Base-by-base conservation (phyloP, 2,329 filamentous ascomycete genomes). In the Fusarium nodosum region DNA sequence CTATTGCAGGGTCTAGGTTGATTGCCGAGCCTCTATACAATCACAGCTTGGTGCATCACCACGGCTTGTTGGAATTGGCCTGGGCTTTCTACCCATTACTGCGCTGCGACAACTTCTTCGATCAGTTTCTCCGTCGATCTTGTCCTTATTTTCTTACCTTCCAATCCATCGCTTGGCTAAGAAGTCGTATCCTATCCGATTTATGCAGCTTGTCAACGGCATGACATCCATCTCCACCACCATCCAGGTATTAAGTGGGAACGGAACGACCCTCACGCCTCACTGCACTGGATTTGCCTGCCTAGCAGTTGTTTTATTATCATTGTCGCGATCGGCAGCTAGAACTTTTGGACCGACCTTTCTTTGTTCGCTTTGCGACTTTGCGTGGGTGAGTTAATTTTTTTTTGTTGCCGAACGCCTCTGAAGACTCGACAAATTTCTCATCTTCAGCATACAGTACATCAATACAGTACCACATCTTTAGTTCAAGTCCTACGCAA, bases 291-390 rank as follows among this genome's bases (percentile, higher is more conserved):
- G 30, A 36, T 34, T 30, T 60, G 58, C 39, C 15, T 50, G 45
- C 47, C 48, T 20, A 16, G 16, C n/a, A 22, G 18, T 20, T 39
- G 24, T 30, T 15, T 41, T 18, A 22, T 42, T 24, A 24, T 24
- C 13, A 18, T 44, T 36, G n/a, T 41, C 24, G 11, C 34, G 55
- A 60, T 61, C 51, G n/a, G 42, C 55, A 42, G 28, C 41, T n/a
- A 44, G 34, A 44, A 56, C 55, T 50, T 47, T 41, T 28, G 36
- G 15, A 42, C 42, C n/a, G 38, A 34, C 46, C 31, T 64, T 64
- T 60, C 50, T 67, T 64, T 69, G 51, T 65, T 62, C 30, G 39
- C 9, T 28, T 26, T 51, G 31, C 31, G 16, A 36, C 9, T 28
- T 26, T 51, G 31, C 31, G 16, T 36, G 22, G 11, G 22, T 56